Conservation (phyloP, 2,329 filamentous ascomycete genomes). For the Aaosphaeria pasadenensis region DNA sequence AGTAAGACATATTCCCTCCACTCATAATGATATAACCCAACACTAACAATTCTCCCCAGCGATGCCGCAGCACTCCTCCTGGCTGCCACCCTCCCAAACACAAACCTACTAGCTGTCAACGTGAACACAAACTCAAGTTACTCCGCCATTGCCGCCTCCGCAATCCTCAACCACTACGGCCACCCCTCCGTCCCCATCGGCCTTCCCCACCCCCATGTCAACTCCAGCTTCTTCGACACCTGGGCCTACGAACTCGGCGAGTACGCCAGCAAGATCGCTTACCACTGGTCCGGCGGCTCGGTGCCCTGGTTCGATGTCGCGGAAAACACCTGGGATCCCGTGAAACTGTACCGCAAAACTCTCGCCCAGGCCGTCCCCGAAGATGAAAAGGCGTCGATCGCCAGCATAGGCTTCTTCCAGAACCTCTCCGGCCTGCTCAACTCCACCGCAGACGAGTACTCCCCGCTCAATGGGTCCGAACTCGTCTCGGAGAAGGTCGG, state of each 20-base stretch:
- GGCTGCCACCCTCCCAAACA: constrained; percentile 35
- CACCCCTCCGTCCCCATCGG: constrained; percentile 38
- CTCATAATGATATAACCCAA: background rate
- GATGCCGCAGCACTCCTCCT: constrained; percentile 44
- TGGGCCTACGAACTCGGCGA: constrained; percentile 41
- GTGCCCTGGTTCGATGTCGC: constrained; percentile 31
- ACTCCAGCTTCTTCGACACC: constrained; percentile 46
- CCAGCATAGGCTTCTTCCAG: constrained; percentile 46
- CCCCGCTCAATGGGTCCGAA: constrained; percentile 38
- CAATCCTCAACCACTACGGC: constrained; percentile 43
- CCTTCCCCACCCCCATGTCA: constrained; percentile 38
- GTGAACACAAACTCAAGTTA: constrained; percentile 44
- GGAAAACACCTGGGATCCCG: constrained; percentile 41
- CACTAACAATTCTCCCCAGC: constrained; percentile 15
- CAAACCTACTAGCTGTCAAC: constrained; percentile 42
- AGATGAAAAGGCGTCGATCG: constrained; percentile 45
- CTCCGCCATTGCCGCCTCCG: constrained; percentile 36
- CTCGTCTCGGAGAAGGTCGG: constrained; percentile 46
- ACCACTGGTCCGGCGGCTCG: constrained; percentile 40
- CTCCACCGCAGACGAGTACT: constrained; percentile 42
- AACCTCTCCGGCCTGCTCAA: constrained; percentile 49
- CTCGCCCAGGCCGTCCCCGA: constrained; percentile 34
- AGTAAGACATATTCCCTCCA: constrained; percentile 24
- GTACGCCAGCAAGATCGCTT: constrained; percentile 47
- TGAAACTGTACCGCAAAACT: constrained; percentile 45